Evolutionary conservation across 345 rosid genomes (phyloP).

Genomic region (Dipteronia dyeriana): DNA sequence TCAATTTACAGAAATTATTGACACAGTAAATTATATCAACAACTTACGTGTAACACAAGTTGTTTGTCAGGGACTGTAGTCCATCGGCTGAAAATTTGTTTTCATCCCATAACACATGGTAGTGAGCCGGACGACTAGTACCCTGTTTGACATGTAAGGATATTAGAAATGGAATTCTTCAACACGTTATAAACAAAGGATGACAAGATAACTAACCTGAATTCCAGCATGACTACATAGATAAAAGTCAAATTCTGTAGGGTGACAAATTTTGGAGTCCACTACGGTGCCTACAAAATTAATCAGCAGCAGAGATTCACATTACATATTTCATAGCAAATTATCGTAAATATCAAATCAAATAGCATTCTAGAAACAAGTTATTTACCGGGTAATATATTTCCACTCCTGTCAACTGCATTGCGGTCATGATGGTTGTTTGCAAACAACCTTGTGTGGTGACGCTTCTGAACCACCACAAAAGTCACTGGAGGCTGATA

Average conservation of each 20-base stretch:
- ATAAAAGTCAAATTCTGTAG: slow-evolving; percentile 95
- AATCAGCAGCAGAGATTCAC: not conserved
- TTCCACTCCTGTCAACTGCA: slow-evolving; percentile 89
- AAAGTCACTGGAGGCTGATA: slow-evolving; percentile 99
- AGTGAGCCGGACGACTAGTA: slow-evolving; percentile 96
- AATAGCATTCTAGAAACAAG: not conserved
- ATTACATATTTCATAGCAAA: not conserved
- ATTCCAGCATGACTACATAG: slow-evolving; percentile 99
- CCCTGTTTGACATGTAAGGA: slow-evolving; percentile 49
- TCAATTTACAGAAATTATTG: not conserved
- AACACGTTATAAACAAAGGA: not conserved
- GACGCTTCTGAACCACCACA: slow-evolving; percentile 99
- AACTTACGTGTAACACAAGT: slow-evolving; percentile 91
- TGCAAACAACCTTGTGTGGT: slow-evolving; percentile 96
- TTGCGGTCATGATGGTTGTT: slow-evolving; percentile 68
- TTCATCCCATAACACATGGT: slow-evolving; percentile 98
- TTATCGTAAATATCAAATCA: not conserved
- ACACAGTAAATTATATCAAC: not conserved
- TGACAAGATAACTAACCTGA: slow-evolving; percentile 45
- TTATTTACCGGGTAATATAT: slow-evolving; percentile 78
- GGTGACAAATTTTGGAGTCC: slow-evolving; percentile 97
- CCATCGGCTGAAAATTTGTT: slow-evolving; percentile 95
- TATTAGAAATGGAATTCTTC: slow-evolving; percentile 1
- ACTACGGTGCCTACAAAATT: slow-evolving; percentile 78
- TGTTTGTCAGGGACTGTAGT: slow-evolving; percentile 85